Percentiles rank a stretch among this genome's conserved stretches.
Conservation (phyloP, 1,139 yeast species). For the Entelexis sorbosivorans region DNA sequence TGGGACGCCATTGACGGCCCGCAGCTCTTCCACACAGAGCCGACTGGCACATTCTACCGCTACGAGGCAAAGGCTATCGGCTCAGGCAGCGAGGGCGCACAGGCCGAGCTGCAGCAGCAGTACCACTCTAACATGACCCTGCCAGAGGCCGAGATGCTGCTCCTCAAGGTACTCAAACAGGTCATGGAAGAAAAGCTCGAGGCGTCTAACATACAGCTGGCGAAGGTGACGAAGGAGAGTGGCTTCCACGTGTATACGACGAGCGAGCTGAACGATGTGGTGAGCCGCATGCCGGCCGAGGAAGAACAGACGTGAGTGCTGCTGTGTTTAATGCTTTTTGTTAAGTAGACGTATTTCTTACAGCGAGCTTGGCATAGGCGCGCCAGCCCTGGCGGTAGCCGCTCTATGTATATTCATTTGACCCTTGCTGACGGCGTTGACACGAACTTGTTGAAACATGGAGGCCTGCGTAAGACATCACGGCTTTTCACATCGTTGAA, state of each 20-base stretch:
- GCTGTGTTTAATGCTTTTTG: neutral
- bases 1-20: conserved; percentile 83
- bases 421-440: too few relatives aligned
- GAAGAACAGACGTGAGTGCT: conserved; percentile 46
- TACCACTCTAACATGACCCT: conserved; percentile 91
- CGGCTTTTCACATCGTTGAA: too few relatives aligned
- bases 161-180: conserved; percentile 83
- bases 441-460: too few relatives aligned
- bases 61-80: conserved; percentile 99
- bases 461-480: too few relatives aligned
- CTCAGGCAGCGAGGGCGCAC: conserved; percentile 98
- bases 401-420: too few relatives aligned
- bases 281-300: conserved; percentile 54
- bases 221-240: conserved; percentile 69
- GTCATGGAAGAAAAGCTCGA: conserved; percentile 99
- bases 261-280: conserved; percentile 72
- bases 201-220: conserved; percentile 89
- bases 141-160: conserved; percentile 83
- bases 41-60: conserved; percentile 94
- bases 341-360: neutral
- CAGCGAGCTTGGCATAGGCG: too few relatives aligned
- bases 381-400: too few relatives aligned
- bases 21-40: conserved; percentile 95
- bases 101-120: conserved; percentile 92
- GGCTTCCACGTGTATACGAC: conserved; percentile 85